These are phyloP conservation scores for Colletotrichum echinochloae DNA, from an alignment of 2,329 filamentous ascomycete genomes.

Conservation along the genomic window DNA sequence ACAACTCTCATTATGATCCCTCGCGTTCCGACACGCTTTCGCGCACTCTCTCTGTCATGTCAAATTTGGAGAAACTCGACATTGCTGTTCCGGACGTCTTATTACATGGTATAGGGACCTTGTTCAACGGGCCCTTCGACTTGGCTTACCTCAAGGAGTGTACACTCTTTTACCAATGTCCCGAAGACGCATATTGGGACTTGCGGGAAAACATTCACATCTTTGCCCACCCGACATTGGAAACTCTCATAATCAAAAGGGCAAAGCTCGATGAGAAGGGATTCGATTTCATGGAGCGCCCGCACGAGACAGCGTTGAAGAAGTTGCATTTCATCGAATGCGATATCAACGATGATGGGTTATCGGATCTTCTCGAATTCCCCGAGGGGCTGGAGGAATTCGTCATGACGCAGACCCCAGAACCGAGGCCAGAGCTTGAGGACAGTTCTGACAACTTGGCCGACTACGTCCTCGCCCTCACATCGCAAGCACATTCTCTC, in stretches of 20 bases:
- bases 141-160: constrained; percentile 60
- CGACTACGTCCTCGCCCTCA: constrained; percentile 60
- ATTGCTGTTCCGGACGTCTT: constrained; percentile 58
- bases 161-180: constrained; percentile 60
- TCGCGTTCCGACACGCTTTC: constrained; percentile 57
- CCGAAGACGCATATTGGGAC: constrained; percentile 61
- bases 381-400: constrained; percentile 60
- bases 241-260: constrained; percentile 57
- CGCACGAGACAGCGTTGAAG: constrained; percentile 58
- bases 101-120: constrained; percentile 59
- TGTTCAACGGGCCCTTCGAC: constrained; percentile 65
- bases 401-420: constrained; percentile 58
- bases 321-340: constrained; percentile 61
- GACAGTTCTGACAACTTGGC: constrained; percentile 60
- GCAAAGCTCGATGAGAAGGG: constrained; percentile 60
- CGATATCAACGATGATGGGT: constrained; percentile 60
- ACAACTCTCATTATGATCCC: constrained; percentile 48
- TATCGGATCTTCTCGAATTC: constrained; percentile 55
- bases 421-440: constrained; percentile 56
- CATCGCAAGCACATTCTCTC: constrained; percentile 55
- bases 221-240: constrained; percentile 62
- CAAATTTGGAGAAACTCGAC: constrained; percentile 60
- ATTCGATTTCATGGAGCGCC: constrained; percentile 61
- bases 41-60: constrained; percentile 62
- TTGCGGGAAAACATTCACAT: constrained; percentile 65